Evolutionary conservation across 257 asterid genomes (phyloP).

Genomic region (Perilla frutescens): DNA sequence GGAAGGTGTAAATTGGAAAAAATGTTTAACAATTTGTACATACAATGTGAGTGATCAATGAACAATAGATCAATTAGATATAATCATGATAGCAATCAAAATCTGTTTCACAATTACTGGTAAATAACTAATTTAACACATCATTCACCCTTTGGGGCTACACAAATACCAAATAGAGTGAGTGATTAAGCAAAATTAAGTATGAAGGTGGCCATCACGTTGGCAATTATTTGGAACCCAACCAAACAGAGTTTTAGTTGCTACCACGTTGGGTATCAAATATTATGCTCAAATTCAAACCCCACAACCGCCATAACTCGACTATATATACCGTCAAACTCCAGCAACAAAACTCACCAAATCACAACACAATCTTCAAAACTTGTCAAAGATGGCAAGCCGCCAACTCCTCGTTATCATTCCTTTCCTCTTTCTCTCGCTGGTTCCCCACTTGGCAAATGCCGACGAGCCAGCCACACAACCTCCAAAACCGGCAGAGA

Average conservation of each 20-base stretch:
- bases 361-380: slow-evolving; percentile 27
- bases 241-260: slow-evolving; percentile 42
- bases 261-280: slow-evolving; percentile 55
- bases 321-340: slow-evolving; percentile 41
- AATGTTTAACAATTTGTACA: too few species aligned
- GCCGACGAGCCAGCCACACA: slow-evolving; percentile 38
- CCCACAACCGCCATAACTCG: slow-evolving; percentile 18
- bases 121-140: too few species aligned
- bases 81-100: too few species aligned
- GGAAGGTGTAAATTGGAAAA: too few species aligned
- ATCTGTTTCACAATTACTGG: too few species aligned
- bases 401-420: slow-evolving; percentile 43
- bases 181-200: neutral
- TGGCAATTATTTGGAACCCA: slow-evolving; percentile 29
- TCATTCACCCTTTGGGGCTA: too few species aligned
- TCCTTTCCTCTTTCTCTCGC: slow-evolving; percentile 50
- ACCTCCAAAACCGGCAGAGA: slow-evolving; percentile 44
- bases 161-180: neutral
- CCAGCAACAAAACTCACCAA: slow-evolving; percentile 9
- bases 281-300: slow-evolving; percentile 23
- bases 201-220: slow-evolving; percentile 59
- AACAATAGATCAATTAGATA: too few species aligned
- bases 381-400: slow-evolving; percentile 56
- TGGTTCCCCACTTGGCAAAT: slow-evolving; percentile 40
- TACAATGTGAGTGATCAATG: too few species aligned